Evolutionary conservation across 345 rosid species (phyloP).

Genomic region (Corchorus olitorius): DNA sequence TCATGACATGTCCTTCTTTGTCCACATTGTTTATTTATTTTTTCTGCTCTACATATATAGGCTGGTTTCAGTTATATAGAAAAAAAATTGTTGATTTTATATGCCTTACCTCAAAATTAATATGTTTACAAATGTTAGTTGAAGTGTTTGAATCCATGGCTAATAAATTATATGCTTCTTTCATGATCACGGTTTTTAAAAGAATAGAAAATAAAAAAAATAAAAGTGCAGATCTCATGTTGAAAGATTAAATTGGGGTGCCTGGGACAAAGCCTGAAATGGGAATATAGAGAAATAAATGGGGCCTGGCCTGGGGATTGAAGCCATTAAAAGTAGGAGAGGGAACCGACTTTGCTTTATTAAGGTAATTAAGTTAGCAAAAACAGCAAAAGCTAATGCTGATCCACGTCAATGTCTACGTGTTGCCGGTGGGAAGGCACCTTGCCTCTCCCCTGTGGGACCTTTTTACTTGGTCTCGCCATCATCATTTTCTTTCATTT

Average conservation of each 20-base stretch:
- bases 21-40: too few relatives aligned
- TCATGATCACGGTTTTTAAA: too few relatives aligned
- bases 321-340: neutral
- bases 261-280: neutral
- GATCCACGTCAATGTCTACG: slow-evolving; percentile 28
- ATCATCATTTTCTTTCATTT: neutral
- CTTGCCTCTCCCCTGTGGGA: slow-evolving; percentile 12
- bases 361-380: neutral
- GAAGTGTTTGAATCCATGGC: too few relatives aligned
- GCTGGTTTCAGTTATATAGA: too few relatives aligned
- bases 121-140: too few relatives aligned
- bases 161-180: too few relatives aligned
- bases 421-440: slow-evolving; percentile 32
- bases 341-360: neutral
- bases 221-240: too few relatives aligned
- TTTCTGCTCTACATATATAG: too few relatives aligned
- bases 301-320: slow-evolving; percentile 7
- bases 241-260: neutral
- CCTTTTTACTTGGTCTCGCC: neutral
- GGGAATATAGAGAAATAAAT: neutral
- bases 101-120: too few relatives aligned
- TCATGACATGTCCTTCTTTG: too few relatives aligned
- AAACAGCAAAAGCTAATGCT: slow-evolving; percentile 17
- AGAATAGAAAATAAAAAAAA: too few relatives aligned
- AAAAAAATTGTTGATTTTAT: too few relatives aligned